Evolutionary conservation across 371 early-diverging fungal species (phyloP).

Genomic region (Circinella umbellata): DNA sequence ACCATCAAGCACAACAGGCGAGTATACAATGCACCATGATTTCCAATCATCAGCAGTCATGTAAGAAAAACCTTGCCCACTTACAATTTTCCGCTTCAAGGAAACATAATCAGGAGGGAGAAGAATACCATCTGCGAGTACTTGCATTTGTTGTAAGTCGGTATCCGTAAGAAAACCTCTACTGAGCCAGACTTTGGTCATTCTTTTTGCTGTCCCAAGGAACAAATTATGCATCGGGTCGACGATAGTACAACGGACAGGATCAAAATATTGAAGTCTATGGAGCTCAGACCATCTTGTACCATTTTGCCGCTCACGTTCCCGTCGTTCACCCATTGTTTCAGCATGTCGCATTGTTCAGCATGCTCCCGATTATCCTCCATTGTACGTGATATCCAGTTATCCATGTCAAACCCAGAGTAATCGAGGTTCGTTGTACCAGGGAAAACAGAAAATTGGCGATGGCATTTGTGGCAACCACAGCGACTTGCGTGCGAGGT

Average conservation of each 20-base stretch:
- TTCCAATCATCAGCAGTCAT: too few species aligned
- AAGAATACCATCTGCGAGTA: too few species aligned
- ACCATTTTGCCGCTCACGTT: constrained; percentile 2
- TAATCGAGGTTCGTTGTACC: background rate
- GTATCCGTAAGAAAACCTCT: too few species aligned
- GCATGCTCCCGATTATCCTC: background rate
- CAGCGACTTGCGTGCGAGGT: background rate
- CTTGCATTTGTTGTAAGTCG: too few species aligned
- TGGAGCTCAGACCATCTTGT: constrained; percentile 18
- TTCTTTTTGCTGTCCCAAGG: background rate
- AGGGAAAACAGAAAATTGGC: background rate
- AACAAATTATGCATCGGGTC: constrained; percentile 24
- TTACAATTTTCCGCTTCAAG: too few species aligned
- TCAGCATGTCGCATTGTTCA: background rate
- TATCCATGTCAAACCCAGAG: background rate
- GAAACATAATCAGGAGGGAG: too few species aligned
- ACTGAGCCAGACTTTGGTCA: too few species aligned
- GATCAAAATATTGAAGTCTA: constrained; percentile 20
- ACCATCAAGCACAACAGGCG: too few species aligned
- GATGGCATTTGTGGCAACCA: constrained; percentile 18
- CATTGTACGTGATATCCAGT: background rate
- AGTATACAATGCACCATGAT: too few species aligned
- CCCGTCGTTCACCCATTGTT: background rate
- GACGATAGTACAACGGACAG: constrained; percentile 10
- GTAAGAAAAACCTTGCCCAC: too few species aligned